Evolutionary conservation across 352 stramenopile genomes (phyloP).

Genomic region (Globisporangium okanoganense): DNA sequence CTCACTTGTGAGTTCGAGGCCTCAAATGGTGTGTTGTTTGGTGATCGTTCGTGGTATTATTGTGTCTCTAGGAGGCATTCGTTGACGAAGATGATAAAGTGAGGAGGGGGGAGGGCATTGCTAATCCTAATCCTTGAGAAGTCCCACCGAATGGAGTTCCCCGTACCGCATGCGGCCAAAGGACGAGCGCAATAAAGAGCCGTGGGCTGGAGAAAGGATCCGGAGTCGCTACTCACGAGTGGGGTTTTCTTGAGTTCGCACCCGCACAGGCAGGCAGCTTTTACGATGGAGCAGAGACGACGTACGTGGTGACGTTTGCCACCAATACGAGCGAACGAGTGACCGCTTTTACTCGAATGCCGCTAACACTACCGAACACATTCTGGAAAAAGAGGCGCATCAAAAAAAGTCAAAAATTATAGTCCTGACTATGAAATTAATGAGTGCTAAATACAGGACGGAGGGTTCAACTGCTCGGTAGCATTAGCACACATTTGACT

Average conservation of each 20-base stretch:
- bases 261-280: background rate
- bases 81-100: conserved; percentile 3
- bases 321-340: background rate
- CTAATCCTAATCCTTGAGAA: background rate
- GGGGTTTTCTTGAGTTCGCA: background rate
- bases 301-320: background rate
- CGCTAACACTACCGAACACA: background rate
- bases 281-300: background rate
- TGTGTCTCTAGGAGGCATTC: background rate
- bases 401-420: background rate
- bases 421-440: background rate
- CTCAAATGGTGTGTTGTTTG: too few relatives aligned
- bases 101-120: too few relatives aligned
- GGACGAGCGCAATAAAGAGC: too few relatives aligned
- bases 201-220: background rate
- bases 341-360: background rate
- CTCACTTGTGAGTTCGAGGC: background rate
- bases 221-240: background rate
- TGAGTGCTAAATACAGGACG: too few relatives aligned
- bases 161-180: too few relatives aligned
- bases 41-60: too few relatives aligned
- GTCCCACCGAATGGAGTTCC: background rate
- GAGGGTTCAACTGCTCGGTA: background rate
- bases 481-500: background rate
- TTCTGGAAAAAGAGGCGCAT: background rate